Evolutionary conservation across 2,329 filamentous ascomycete genomes (phyloP).

Genomic region (Gremmenia infestans): DNA sequence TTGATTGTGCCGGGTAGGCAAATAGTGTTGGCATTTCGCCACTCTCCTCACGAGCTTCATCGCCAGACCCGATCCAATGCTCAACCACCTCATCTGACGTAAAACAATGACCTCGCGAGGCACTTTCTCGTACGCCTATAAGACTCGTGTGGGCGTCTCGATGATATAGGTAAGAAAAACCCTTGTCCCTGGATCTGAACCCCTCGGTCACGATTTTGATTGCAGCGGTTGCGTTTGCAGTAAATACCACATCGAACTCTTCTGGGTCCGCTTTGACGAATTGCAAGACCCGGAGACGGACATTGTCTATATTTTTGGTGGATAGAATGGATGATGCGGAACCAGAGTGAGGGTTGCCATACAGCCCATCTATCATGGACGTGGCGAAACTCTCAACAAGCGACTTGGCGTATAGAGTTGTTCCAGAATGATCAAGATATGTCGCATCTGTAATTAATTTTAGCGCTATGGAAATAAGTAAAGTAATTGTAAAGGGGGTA

Average conservation of each 20-base stretch:
- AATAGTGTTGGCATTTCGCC: constrained; percentile 47
- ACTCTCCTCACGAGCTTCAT: constrained; percentile 29
- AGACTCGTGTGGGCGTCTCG: constrained; percentile 45
- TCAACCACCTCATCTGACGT: constrained; percentile 54
- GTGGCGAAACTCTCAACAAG: constrained; percentile 64
- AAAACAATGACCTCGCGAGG: constrained; percentile 61
- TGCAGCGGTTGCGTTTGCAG: constrained; percentile 85
- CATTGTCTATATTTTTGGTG: constrained; percentile 68
- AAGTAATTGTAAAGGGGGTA: constrained; percentile 7
- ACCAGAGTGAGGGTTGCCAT: constrained; percentile 88
- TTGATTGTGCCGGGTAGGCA: constrained; percentile 86
- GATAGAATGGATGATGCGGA: constrained; percentile 76
- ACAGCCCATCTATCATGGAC: constrained; percentile 73
- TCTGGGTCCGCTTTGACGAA: constrained; percentile 80
- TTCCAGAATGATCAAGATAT: constrained; percentile 94
- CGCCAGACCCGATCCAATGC: constrained; percentile 52
- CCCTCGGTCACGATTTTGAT: constrained; percentile 83
- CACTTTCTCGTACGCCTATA: constrained; percentile 71
- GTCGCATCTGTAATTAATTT: constrained; percentile 20
- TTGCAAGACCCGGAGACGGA: constrained; percentile 62
- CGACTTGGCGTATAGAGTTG: constrained; percentile 76
- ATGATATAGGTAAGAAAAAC: constrained; percentile 82
- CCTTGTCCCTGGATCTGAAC: constrained; percentile 61
- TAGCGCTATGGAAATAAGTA: background rate
- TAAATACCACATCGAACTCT: constrained; percentile 84